These are phyloP conservation scores for Penstemon barbatus DNA, from an alignment of 257 asterid genomes.

Conservation along the genomic window DNA sequence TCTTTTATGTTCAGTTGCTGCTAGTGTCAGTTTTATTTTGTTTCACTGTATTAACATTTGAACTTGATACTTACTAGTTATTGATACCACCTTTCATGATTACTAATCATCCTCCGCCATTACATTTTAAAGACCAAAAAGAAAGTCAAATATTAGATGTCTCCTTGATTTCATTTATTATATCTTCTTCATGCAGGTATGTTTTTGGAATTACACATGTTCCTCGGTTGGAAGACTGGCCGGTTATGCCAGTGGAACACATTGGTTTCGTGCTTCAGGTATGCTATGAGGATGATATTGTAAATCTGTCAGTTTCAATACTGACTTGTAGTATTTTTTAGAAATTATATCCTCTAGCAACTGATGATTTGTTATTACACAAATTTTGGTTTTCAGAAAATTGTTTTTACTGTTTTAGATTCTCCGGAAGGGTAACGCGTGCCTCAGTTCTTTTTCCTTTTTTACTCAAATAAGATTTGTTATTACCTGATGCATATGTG, in stretches of 20 bases:
- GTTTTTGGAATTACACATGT: constrained; percentile 95
- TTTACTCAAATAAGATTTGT: neutral
- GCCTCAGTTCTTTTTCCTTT: neutral
- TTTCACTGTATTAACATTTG: constrained; percentile 5
- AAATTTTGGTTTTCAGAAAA: neutral
- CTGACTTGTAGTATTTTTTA: constrained; percentile 2
- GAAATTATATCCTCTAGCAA: neutral
- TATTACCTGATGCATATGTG: no score
- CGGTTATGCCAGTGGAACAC: constrained; percentile 95
- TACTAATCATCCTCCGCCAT: constrained; percentile 11
- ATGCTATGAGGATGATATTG: constrained; percentile 12
- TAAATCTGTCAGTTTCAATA: neutral
- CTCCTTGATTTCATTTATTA: constrained; percentile 1
- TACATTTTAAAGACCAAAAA: neutral
- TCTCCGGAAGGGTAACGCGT: neutral
- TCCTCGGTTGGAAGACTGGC: constrained; percentile 98
- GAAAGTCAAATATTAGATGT: constrained; percentile 13
- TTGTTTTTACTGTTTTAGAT: neutral
- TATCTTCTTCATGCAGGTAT: constrained; percentile 54
- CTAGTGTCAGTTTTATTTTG: neutral
- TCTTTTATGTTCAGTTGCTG: no score
- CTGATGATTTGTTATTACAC: neutral
- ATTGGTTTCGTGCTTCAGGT: constrained; percentile 95
- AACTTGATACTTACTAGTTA: constrained; percentile 11
- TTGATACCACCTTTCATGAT: neutral